Evolutionary conservation across 805 yeast genomes (phyloP), one percentile per base, ranked within the genome.

Genomic region (Suhomyces kilbournensis): DNA sequence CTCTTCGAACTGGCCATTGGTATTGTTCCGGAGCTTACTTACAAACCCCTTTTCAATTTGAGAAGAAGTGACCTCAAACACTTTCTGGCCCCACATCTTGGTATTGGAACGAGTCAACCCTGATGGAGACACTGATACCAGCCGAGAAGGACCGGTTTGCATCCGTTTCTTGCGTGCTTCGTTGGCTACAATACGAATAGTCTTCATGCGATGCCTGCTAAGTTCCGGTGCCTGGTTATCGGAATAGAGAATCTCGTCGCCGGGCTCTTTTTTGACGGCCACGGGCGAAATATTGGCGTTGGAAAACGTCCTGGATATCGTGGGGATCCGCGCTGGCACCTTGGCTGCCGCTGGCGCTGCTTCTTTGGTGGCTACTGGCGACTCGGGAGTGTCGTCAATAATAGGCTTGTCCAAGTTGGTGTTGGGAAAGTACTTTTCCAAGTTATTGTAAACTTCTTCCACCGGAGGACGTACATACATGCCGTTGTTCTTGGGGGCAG

Each of bases 51-150:
- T 76, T 39, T 80, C 81, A 55, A 80, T 76, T 55, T 82, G 86
- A 20, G 80, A 83, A 2, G 93, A 84, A 1, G 92, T 91, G 28
- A 92, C 92, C 69, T 94, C 99, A 30, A 91, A 86, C 14, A 90
- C 96, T 56, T 81, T 86, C 56, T 90, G 91, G 19, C 99, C 99
- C 99, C 99, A 94, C 86, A 94, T 82, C 71, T 94, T 96, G 1
- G 99, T 94, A 63, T 94, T 90, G 51, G 69, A 56, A 51, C 98
- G 76, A 56, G 90, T 77, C 34, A 93, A 66, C 7, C 85, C 62
- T 10, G 34, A 17, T 5, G 45, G 19, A 22, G 25, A 22, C 6
- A 39, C 17, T 8, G 54, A 47, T 3, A 48, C 30, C 25, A 52
- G 9, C 28, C 51, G 56, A 44, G 60, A 44, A 70, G 58, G 22